Base-by-base conservation (phyloP, 257 asterid genomes). In the Penstemon eatonii region DNA sequence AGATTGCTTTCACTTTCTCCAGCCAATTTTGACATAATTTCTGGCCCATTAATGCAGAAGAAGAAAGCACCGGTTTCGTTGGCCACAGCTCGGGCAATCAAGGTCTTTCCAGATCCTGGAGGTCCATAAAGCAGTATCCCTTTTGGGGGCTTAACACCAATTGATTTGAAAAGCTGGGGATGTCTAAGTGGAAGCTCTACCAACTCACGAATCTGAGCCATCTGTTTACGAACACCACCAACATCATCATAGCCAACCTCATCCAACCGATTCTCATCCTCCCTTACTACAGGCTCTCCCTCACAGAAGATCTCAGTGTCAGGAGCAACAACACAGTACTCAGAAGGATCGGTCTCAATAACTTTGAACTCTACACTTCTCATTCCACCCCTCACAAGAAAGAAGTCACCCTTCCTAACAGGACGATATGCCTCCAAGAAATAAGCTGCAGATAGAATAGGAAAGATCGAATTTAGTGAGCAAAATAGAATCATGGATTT, bases 1-100 rank as follows among this genome's bases (percentile, higher is more conserved):
- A 91, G 91, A 74, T 91, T 91, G 79, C 96, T 86, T 62, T 91
- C 97, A 75, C 97, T 91, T 80, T 91, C 97, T 79, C 97, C 97
- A 0, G 97, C 96, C 83, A 91, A 63, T 74, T 90, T 90, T 0
- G 97, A 90, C 97, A 90, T 90, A 25, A 25, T 25, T 25, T 25
- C 33, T 25, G 33, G 33, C 2, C 33, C 33, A 25, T 25, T 25
- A 25, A 25, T 25, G 33, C 33, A 25, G 33, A 46, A 91, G 89
- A 91, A 91, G 83, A 91, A 91, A 6, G 97, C 97, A 42, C 97
- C 97, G 10, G 96, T 91, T 74, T 91, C 97, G 66, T 91, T 91
- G 45, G 97, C 97, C 63, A 91, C 96, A 5, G 97, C 97, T 47
- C 97, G 73, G 25, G 97, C 97, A 33, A 91, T 91, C 60, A 91